Percentiles rank a stretch among this genome's conserved stretches.
phyloP scores from a whole-genome alignment of 768 basidiomycete species.

The Crassisporium funariophilum region DNA sequence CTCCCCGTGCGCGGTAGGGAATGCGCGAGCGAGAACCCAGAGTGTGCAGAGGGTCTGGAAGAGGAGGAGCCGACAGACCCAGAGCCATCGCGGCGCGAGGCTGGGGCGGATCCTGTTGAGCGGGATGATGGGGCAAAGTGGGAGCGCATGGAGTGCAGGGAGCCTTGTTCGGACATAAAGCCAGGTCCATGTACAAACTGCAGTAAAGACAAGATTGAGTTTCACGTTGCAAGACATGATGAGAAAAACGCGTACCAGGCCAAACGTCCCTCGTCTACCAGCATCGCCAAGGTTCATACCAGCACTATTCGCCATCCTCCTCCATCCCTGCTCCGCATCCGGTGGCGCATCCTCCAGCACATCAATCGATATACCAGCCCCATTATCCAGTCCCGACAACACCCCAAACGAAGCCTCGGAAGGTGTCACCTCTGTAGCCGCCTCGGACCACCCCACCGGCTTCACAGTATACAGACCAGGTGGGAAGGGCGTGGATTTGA shows the following conservation, averaged over 20 bases:
- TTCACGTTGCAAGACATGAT: neutral
- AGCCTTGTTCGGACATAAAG: slow-evolving; percentile 61
- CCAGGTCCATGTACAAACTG: slow-evolving; percentile 47
- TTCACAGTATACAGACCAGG: slow-evolving; percentile 36
- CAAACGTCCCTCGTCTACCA: slow-evolving; percentile 59
- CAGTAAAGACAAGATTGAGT: slow-evolving; percentile 8
- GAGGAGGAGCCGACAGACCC: slow-evolving; percentile 54
- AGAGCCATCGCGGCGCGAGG: slow-evolving; percentile 44
- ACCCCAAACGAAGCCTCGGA: slow-evolving; percentile 5
- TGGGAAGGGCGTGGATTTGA: slow-evolving; percentile 32
- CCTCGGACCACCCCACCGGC: slow-evolving; percentile 36
- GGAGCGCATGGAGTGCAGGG: slow-evolving; percentile 65
- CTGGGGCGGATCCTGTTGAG: slow-evolving; percentile 56
- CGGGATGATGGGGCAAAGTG: slow-evolving; percentile 51
- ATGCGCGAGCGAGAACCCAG: slow-evolving; percentile 35
- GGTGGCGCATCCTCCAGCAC: slow-evolving; percentile 74
- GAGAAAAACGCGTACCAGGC: slow-evolving; percentile 49
- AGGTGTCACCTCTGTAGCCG: slow-evolving; percentile 17
- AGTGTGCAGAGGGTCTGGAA: slow-evolving; percentile 52
- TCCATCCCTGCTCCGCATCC: slow-evolving; percentile 60
- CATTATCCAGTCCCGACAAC: slow-evolving; percentile 24
- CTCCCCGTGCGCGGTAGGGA: slow-evolving; percentile 54
- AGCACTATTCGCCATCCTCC: slow-evolving; percentile 46
- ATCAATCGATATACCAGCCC: slow-evolving; percentile 49
- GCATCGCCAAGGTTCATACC: slow-evolving; percentile 24